Percentiles rank a stretch among this genome's conserved stretches.
These are phyloP conservation scores for Fusarium nanum DNA, from an alignment of 2,329 filamentous ascomycete genomes.

Conservation along the genomic window DNA sequence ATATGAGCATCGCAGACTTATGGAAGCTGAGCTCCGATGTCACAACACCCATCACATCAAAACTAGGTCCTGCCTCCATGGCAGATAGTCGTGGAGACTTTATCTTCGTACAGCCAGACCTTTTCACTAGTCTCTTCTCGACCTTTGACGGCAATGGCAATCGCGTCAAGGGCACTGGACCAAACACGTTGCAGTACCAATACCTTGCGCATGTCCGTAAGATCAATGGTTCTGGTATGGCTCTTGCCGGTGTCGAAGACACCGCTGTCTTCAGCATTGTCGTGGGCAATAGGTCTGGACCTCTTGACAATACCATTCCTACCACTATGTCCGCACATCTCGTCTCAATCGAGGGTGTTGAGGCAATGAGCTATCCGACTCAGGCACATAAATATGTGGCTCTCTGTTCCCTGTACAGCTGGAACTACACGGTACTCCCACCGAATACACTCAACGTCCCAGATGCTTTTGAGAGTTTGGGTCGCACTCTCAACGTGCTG, in stretches of 20 bases:
- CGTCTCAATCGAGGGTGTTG: constrained; percentile 53
- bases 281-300: constrained; percentile 51
- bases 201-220: constrained; percentile 56
- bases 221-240: constrained; percentile 55
- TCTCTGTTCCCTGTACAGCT: constrained; percentile 54
- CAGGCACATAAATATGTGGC: constrained; percentile 42
- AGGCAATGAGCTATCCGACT: constrained; percentile 43
- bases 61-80: neutral
- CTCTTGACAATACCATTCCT: constrained; percentile 43
- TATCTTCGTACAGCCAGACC: constrained; percentile 45
- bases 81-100: constrained; percentile 36
- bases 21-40: neutral
- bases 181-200: constrained; percentile 43
- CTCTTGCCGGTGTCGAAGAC: constrained; percentile 51
- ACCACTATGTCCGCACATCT: constrained; percentile 52
- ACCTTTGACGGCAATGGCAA: neutral
- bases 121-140: constrained; percentile 47
- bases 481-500: constrained; percentile 23
- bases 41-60: neutral
- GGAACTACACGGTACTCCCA: constrained; percentile 55
- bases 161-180: neutral
- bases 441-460: constrained; percentile 50
- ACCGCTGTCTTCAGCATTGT: constrained; percentile 49
- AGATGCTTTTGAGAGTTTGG: constrained; percentile 48
- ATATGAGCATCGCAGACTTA: constrained; percentile 16